These are phyloP conservation scores for Kwoniella dendrophila DNA, from an alignment of 768 basidiomycete genomes.

Conservation along the genomic window DNA sequence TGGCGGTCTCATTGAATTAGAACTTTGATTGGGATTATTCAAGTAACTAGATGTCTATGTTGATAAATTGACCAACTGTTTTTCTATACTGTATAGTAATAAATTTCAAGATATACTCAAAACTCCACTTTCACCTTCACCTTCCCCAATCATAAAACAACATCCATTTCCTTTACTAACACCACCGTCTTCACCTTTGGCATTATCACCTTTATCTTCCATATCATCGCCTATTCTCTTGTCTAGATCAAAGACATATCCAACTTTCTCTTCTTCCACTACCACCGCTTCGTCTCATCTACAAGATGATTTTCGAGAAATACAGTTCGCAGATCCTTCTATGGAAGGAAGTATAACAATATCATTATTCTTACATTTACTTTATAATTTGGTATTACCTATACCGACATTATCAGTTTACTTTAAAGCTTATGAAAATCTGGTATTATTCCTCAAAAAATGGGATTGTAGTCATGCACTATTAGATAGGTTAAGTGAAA, in stretches of 20 bases:
- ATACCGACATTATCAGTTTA: not conserved
- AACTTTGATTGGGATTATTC: too few species aligned
- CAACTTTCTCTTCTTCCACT: not conserved
- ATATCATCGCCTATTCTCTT: too few species aligned
- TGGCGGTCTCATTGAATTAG: not conserved
- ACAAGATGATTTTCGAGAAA: slow-evolving; percentile 2
- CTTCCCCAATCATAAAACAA: not conserved
- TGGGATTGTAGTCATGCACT: slow-evolving; percentile 13
- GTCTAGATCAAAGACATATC: too few species aligned
- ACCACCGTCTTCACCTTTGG: not conserved
- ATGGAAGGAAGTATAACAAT: slow-evolving; percentile 13
- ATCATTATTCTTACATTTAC: slow-evolving; percentile 18
- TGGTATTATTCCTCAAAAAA: slow-evolving; percentile 8
- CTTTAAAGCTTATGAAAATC: slow-evolving; percentile 8
- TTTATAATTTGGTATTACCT: slow-evolving; percentile 3
- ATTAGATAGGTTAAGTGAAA: not conserved
- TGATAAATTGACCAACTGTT: too few species aligned
- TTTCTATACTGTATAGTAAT: not conserved
- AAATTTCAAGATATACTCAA: too few species aligned
- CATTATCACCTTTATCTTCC: too few species aligned
- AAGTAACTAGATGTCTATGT: too few species aligned
- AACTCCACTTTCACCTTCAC: too few species aligned
- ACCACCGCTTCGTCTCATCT: not conserved
- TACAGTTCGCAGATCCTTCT: slow-evolving; percentile 4
- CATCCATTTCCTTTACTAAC: not conserved